Conservation (phyloP, 257 asterid genomes). For the Gentiana macrophylla region DNA sequence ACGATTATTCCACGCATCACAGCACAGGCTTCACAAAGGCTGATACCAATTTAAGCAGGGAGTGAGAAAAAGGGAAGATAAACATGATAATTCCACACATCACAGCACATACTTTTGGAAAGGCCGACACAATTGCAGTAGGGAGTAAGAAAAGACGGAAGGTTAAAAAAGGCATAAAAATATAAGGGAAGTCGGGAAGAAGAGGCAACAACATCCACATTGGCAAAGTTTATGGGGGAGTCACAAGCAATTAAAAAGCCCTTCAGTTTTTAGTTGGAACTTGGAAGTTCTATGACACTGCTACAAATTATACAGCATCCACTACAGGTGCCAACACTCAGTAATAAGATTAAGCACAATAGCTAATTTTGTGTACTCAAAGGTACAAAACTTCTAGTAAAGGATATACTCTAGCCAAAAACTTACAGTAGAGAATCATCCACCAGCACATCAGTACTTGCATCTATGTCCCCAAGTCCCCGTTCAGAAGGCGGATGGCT, state of each 20-base stretch:
- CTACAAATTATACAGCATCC: no score
- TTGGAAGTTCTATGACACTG: background rate
- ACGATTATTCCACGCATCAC: constrained; percentile 5
- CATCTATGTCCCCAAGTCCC: constrained; percentile 86
- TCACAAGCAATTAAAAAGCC: background rate
- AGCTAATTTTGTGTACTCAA: background rate
- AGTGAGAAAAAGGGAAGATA: background rate
- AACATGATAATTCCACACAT: background rate
- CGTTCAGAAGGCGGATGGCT: constrained; percentile 93
- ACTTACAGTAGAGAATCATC: constrained; percentile 90
- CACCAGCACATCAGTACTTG: constrained; percentile 73
- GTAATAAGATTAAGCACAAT: background rate
- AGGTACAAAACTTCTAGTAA: constrained; percentile 4
- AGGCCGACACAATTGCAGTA: no score
- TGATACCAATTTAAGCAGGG: background rate
- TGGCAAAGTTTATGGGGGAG: background rate
- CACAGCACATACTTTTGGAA: background rate
- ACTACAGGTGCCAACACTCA: no score
- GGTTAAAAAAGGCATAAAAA: background rate
- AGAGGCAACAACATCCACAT: background rate
- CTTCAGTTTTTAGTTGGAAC: background rate
- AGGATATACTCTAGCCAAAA: constrained; percentile 8
- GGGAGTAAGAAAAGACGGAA: background rate
- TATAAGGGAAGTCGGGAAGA: background rate
- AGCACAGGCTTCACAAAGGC: background rate